phyloP scores from a whole-genome alignment of 176 grass and related monocot species.

The Carex parvula region DNA sequence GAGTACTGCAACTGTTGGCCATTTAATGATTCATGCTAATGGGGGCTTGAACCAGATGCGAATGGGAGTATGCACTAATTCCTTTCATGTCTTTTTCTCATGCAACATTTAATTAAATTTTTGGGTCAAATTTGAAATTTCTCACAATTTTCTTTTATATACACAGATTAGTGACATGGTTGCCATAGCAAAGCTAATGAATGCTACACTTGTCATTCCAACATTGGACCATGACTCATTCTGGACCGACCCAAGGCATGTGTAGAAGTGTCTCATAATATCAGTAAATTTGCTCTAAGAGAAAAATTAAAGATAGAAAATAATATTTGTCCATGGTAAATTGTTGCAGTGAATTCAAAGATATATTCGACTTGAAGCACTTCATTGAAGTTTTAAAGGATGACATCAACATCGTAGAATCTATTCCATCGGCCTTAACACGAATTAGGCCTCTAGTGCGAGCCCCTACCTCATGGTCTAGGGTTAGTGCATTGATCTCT shows the following conservation, averaged over 20 bases:
- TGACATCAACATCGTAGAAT: conserved; percentile 63
- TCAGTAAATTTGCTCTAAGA: conserved; percentile 27
- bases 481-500: conserved; percentile 34
- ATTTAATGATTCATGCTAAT: conserved; percentile 47
- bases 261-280: neutral
- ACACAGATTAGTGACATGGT: conserved; percentile 98
- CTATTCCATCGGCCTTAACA: conserved; percentile 55
- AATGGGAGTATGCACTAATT: conserved; percentile 54
- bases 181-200: conserved; percentile 86
- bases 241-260: conserved; percentile 88
- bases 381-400: conserved; percentile 66
- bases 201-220: conserved; percentile 65
- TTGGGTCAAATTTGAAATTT: conserved; percentile 24
- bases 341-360: conserved; percentile 70
- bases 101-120: conserved; percentile 13
- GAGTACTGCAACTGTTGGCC: neutral
- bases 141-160: conserved; percentile 35
- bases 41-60: conserved; percentile 98
- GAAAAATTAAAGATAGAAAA: conserved; percentile 24
- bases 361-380: conserved; percentile 86
- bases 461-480: conserved; percentile 83
- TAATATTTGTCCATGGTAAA: neutral
- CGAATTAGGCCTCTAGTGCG: conserved; percentile 44
- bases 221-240: conserved; percentile 83
- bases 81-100: neutral